Percentiles rank a stretch among this genome's conserved stretches.
Conservation (phyloP, 257 asterid species). For the Jacaranda copaia region DNA sequence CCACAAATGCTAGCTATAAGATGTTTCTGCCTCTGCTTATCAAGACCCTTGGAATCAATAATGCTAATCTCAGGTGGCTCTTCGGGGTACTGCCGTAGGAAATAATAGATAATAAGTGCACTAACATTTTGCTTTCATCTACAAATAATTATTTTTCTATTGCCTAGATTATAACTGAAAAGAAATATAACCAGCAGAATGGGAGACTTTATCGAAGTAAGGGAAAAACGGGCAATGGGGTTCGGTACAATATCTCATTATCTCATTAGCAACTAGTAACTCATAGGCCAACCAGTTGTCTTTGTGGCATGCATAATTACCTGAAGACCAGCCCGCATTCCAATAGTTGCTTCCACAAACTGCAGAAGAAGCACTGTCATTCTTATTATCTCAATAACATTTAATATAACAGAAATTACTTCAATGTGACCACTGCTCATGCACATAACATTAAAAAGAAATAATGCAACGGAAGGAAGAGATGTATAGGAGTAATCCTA, state of each 20-base stretch:
- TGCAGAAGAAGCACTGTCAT: constrained; percentile 41
- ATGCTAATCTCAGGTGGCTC: constrained; percentile 71
- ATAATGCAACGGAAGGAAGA: constrained; percentile 27
- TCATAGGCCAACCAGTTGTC: too few species aligned
- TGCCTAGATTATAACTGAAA: neutral
- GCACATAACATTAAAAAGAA: neutral
- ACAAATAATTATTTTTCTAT: neutral
- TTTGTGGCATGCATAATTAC: constrained; percentile 42
- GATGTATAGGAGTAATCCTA: neutral
- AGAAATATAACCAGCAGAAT: constrained; percentile 8
- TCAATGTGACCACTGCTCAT: constrained; percentile 9
- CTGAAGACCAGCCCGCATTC: constrained; percentile 72
- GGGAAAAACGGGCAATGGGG: neutral
- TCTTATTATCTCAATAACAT: constrained; percentile 3
- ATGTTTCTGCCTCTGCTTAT: constrained; percentile 68
- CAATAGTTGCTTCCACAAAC: constrained; percentile 91
- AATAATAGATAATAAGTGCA: constrained; percentile 16
- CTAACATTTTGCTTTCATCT: constrained; percentile 9
- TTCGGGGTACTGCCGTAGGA: constrained; percentile 82
- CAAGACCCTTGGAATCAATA: constrained; percentile 90
- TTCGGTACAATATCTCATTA: constrained; percentile 21
- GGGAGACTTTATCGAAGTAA: neutral
- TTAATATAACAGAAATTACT: neutral
- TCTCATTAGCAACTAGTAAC: neutral
- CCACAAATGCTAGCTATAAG: constrained; percentile 58